These are phyloP conservation scores for Skeletonema costatum DNA, from an alignment of 108 stramenopile genomes.

Conservation along the genomic window DNA sequence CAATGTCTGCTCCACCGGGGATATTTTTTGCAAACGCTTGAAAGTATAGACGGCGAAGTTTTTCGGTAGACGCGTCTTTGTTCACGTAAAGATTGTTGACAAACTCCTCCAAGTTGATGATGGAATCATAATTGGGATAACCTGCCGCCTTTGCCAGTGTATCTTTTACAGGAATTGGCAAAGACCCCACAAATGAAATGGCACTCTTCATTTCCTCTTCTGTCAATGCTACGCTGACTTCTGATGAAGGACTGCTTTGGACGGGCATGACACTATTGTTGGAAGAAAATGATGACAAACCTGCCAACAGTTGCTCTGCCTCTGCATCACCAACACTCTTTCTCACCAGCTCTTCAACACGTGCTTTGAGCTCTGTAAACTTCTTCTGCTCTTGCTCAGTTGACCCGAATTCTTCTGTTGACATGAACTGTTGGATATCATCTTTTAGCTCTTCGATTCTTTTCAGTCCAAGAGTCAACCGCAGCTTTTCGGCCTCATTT, in stretches of 20 bases:
- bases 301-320: constrained; percentile 25
- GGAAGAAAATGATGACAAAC: constrained; percentile 20
- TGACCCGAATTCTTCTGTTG: neutral
- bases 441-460: constrained; percentile 27
- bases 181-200: constrained; percentile 6
- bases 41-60: constrained; percentile 25
- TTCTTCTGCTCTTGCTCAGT: neutral
- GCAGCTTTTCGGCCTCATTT: constrained; percentile 30
- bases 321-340: constrained; percentile 23
- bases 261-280: neutral
- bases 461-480: constrained; percentile 21
- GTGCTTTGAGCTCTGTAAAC: constrained; percentile 17
- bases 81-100: constrained; percentile 14
- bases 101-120: neutral
- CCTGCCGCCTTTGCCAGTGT: constrained; percentile 27
- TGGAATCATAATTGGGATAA: constrained; percentile 15
- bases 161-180: constrained; percentile 25
- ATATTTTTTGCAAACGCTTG: constrained; percentile 18
- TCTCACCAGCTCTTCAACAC: constrained; percentile 27
- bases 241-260: neutral
- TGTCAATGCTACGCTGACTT: neutral
- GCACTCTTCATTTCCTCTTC: constrained; percentile 31
- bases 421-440: constrained; percentile 22
- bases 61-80: constrained; percentile 6
- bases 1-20: neutral